Conservation (phyloP, 257 asterid species). For the Solanum stenotomum region DNA sequence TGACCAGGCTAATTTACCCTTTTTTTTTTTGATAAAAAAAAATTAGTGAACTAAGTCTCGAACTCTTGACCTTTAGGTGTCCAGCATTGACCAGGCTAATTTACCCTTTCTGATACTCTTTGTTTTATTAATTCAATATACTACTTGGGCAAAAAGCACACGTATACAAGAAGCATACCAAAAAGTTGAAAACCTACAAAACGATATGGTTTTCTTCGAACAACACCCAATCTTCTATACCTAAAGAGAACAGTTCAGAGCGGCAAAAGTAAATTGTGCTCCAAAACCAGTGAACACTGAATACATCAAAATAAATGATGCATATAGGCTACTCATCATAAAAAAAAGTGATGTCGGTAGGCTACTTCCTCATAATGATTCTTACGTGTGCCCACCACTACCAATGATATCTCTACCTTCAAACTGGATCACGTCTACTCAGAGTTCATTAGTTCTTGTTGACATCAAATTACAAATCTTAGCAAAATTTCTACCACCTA, state of each 20-base stretch:
- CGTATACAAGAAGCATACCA: not conserved
- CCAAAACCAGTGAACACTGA: not conserved
- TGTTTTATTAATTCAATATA: not conserved
- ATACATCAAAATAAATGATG: not conserved
- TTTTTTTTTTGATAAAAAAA: too few species aligned
- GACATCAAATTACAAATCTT: not conserved
- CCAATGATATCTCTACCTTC: not conserved
- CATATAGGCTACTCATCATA: not conserved
- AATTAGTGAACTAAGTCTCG: too few species aligned
- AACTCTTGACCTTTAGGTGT: too few species aligned
- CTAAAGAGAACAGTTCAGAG: not conserved
- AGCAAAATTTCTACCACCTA: not conserved
- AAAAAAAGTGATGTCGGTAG: not conserved
- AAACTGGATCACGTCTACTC: not conserved
- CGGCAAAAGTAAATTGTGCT: not conserved
- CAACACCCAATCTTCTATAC: not conserved
- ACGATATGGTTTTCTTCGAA: not conserved
- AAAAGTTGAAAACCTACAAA: not conserved
- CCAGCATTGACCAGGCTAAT: not conserved
- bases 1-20: not conserved
- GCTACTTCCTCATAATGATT: not conserved
- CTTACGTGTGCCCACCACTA: not conserved
- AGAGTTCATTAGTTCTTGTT: not conserved
- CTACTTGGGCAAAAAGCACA: not conserved
- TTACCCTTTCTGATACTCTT: not conserved